Evolutionary conservation across 2,329 filamentous ascomycete genomes (phyloP).

Genomic region (Penicillium sp.): DNA sequence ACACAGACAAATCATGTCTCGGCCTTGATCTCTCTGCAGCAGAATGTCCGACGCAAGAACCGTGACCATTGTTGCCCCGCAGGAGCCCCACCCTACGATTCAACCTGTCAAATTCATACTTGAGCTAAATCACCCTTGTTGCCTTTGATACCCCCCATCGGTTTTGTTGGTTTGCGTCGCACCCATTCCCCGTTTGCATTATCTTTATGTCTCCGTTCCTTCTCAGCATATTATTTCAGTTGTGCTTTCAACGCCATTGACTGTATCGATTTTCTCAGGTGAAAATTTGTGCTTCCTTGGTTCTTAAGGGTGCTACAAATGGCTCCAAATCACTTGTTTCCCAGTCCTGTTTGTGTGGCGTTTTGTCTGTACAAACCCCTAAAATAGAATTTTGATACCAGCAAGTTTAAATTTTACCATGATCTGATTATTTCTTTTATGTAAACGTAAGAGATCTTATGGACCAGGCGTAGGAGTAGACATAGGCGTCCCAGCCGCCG

Average conservation of each 20-base stretch:
- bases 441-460: slow-evolving; percentile 16
- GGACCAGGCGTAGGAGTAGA: slow-evolving; percentile 50
- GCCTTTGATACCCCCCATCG: not conserved
- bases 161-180: not conserved
- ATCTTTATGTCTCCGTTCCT: not conserved
- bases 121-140: not conserved
- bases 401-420: not conserved
- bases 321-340: not conserved
- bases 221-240: not conserved
- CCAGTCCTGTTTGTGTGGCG: not conserved
- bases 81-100: not conserved
- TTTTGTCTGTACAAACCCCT: not conserved
- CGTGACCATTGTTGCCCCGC: not conserved
- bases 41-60: slow-evolving; percentile 35
- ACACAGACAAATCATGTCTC: slow-evolving; percentile 59
- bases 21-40: slow-evolving; percentile 66
- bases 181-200: not conserved
- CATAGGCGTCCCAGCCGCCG: slow-evolving; percentile 60
- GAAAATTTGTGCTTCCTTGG: not conserved
- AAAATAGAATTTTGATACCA: not conserved
- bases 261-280: not conserved
- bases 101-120: not conserved
- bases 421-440: not conserved
- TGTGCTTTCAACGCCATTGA: not conserved
- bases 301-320: not conserved